These are phyloP conservation scores for Sanghuangporus sanghuang DNA, from an alignment of 1,284 basidiomycete species.

Conservation along the genomic window DNA sequence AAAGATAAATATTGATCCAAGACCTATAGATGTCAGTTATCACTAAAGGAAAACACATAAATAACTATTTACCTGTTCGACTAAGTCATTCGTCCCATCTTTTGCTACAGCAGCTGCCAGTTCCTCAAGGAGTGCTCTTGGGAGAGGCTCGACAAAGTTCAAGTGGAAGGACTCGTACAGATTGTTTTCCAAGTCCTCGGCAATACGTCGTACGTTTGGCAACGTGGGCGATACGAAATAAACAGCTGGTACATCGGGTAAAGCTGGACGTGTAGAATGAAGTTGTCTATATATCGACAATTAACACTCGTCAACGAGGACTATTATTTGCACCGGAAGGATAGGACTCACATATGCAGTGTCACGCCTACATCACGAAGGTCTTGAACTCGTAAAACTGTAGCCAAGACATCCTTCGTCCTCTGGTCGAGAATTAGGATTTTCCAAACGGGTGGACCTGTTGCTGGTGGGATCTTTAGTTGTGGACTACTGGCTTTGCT, in stretches of 20 bases:
- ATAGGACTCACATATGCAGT: slow-evolving; percentile 78
- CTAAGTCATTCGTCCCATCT: slow-evolving; percentile 79
- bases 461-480: slow-evolving; percentile 42
- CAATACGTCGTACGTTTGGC: slow-evolving; percentile 83
- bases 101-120: slow-evolving; percentile 85
- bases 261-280: slow-evolving; percentile 82
- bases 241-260: slow-evolving; percentile 94
- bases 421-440: slow-evolving; percentile 92
- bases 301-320: slow-evolving; percentile 10
- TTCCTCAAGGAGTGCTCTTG: slow-evolving; percentile 88
- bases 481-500: slow-evolving; percentile 35
- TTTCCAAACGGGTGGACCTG: slow-evolving; percentile 93
- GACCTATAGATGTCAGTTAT: slow-evolving; percentile 42
- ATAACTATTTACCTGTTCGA: slow-evolving; percentile 59
- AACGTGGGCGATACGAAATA: slow-evolving; percentile 95
- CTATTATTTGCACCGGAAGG: neutral
- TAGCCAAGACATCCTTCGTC: slow-evolving; percentile 95
- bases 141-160: slow-evolving; percentile 91
- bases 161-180: slow-evolving; percentile 94
- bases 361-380: slow-evolving; percentile 95
- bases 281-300: slow-evolving; percentile 63
- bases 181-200: slow-evolving; percentile 80
- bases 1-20: slow-evolving; percentile 97
- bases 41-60: neutral
- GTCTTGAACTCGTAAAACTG: slow-evolving; percentile 93